These are phyloP conservation scores for Plasmopara viticola DNA, from an alignment of 352 stramenopile genomes.

Conservation along the genomic window DNA sequence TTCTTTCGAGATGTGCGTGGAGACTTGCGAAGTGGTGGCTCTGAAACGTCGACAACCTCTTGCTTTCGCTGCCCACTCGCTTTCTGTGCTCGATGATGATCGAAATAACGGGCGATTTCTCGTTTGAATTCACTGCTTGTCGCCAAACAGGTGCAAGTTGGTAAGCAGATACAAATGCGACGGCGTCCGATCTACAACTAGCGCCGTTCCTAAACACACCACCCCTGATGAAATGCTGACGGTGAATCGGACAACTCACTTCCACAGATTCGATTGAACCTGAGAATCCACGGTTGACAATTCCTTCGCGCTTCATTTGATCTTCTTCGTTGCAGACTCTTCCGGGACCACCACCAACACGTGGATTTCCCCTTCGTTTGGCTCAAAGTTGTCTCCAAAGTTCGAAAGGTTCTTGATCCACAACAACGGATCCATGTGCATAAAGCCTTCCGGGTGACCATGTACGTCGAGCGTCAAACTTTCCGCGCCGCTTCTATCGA, in stretches of 20 bases:
- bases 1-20: neutral
- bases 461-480: too few species aligned
- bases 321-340: too few species aligned
- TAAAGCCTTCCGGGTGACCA: too few species aligned
- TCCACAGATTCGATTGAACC: slow-evolving; percentile 1
- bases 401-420: too few species aligned
- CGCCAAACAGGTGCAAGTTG: slow-evolving; percentile 3
- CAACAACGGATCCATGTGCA: too few species aligned
- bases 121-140: neutral
- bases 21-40: slow-evolving; percentile 16
- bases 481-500: too few species aligned
- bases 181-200: slow-evolving; percentile 1
- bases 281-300: neutral
- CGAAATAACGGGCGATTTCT: neutral
- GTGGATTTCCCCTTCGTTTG: too few species aligned
- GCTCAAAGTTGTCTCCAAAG: too few species aligned
- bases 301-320: too few species aligned
- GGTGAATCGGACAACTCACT: neutral
- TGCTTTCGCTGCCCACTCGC: neutral
- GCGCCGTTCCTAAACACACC: neutral
- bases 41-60: neutral
- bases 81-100: neutral
- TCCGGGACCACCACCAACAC: too few species aligned
- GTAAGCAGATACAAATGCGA: slow-evolving; percentile 5
- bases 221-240: neutral